These are phyloP conservation scores for Globisporangium recalcitrans DNA, from an alignment of 352 stramenopile species.

Conservation along the genomic window DNA sequence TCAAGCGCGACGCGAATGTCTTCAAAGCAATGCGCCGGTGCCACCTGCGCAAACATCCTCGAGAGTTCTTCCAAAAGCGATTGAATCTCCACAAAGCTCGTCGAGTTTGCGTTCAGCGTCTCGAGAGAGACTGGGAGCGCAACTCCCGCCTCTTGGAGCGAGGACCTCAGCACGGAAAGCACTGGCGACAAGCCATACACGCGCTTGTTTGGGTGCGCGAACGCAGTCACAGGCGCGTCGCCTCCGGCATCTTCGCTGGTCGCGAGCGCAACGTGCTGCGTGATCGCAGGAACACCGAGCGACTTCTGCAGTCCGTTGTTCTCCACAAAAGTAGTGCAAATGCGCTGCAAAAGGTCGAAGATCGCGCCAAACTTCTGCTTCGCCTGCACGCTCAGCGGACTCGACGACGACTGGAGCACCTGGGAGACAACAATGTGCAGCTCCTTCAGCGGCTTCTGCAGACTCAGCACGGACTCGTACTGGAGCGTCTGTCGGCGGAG, in stretches of 20 bases:
- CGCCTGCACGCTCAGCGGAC: conserved; percentile 5
- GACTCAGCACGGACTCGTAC: conserved; percentile 18
- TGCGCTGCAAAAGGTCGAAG: conserved; percentile 27
- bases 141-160: not conserved
- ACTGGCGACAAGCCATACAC: conserved; percentile 62
- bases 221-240: conserved; percentile 44
- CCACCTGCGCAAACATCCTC: conserved; percentile 24
- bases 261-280: conserved; percentile 37
- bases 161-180: conserved; percentile 16
- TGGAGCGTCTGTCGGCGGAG: conserved; percentile 1
- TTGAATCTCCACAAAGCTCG: conserved; percentile 32
- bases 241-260: conserved; percentile 36
- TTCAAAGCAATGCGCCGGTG: conserved; percentile 30
- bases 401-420: conserved; percentile 31
- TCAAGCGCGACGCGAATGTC: conserved; percentile 25
- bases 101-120: conserved; percentile 29
- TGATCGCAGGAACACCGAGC: conserved; percentile 55
- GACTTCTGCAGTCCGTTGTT: conserved; percentile 25
- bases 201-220: conserved; percentile 50
- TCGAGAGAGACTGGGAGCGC: conserved; percentile 26
- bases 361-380: conserved; percentile 21
- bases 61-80: conserved; percentile 22
- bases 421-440: conserved; percentile 58
- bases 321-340: conserved; percentile 25
- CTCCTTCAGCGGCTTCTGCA: conserved; percentile 56